These are phyloP conservation scores for Thraustotheca clavata DNA, from an alignment of 352 stramenopile genomes.

Conservation along the genomic window DNA sequence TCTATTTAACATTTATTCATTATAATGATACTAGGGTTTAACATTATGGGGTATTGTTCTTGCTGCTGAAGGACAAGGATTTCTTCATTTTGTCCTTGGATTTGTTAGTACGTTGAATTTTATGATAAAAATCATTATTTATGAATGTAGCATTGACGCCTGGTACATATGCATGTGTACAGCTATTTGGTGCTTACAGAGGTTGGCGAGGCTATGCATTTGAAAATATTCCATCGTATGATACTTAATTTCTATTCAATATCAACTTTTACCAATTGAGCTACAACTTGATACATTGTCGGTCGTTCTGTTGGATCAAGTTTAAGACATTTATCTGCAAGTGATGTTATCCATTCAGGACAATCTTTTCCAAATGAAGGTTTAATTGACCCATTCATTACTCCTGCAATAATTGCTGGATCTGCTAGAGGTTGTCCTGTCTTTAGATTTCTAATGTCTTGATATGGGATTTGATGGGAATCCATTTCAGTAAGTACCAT, in stretches of 20 bases:
- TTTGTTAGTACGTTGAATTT: background rate
- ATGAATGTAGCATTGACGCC: constrained; percentile 5
- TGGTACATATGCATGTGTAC: constrained; percentile 1
- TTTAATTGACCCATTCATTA: too few species aligned
- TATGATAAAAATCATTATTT: background rate
- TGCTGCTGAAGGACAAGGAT: constrained; percentile 5
- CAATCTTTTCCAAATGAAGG: too few species aligned
- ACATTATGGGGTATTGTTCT: constrained; percentile 3
- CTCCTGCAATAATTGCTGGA: background rate
- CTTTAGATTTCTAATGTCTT: too few species aligned
- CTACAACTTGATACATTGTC: background rate
- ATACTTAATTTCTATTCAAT: too few species aligned
- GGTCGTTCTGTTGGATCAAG: too few species aligned
- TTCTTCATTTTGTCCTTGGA: constrained; percentile 14
- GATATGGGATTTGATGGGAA: too few species aligned
- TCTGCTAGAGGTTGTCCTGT: background rate
- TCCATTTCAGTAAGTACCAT: too few species aligned
- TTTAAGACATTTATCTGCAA: too few species aligned
- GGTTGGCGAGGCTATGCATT: constrained; percentile 20
- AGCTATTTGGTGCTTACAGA: constrained; percentile 17
- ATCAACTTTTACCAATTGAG: background rate
- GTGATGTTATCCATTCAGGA: too few species aligned
- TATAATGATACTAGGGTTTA: background rate
- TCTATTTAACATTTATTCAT: background rate
- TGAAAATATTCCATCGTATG: constrained; percentile 11